These are phyloP conservation scores for Novakomyces olei DNA, from an alignment of 805 yeast species.

Conservation along the genomic window DNA sequence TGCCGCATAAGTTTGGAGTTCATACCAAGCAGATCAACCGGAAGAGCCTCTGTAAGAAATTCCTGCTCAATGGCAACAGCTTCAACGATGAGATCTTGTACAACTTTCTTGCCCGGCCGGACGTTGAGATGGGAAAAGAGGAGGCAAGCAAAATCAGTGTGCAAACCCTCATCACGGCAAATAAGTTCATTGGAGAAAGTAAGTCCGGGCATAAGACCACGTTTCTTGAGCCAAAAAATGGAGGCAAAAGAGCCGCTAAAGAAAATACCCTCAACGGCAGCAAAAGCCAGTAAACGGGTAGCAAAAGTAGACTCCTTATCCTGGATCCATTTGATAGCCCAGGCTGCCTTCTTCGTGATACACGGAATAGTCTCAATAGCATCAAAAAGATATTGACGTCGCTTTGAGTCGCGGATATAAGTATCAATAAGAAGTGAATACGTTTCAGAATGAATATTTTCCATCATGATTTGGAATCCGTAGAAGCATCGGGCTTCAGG, in stretches of 20 bases:
- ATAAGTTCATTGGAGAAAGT: conserved; percentile 94
- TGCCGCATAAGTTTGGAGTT: conserved; percentile 85
- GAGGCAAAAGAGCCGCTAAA: conserved; percentile 97
- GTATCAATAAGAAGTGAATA: conserved; percentile 87
- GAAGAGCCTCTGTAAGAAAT: conserved; percentile 86
- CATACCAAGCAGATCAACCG: conserved; percentile 86
- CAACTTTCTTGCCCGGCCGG: conserved; percentile 62
- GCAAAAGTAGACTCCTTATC: conserved; percentile 76
- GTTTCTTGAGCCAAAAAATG: conserved; percentile 94
- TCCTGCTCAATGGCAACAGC: conserved; percentile 89
- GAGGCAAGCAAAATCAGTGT: conserved; percentile 94
- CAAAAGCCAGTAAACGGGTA: conserved; percentile 92
- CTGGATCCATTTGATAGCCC: conserved; percentile 96
- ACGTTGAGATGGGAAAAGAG: conserved; percentile 79
- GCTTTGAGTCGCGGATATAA: conserved; percentile 88
- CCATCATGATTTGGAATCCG: conserved; percentile 99
- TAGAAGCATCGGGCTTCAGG: conserved; percentile 98
- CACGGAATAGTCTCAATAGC: conserved; percentile 94
- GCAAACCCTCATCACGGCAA: conserved; percentile 96
- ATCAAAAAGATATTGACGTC: conserved; percentile 71
- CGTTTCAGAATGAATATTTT: conserved; percentile 94
- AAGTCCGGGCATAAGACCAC: conserved; percentile 97
- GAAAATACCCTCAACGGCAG: conserved; percentile 97
- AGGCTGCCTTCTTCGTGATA: conserved; percentile 90
- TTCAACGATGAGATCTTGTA: conserved; percentile 73